Evolutionary conservation across 1,284 basidiomycete genomes (phyloP).

Genomic region (Porogramme epimiltina): DNA sequence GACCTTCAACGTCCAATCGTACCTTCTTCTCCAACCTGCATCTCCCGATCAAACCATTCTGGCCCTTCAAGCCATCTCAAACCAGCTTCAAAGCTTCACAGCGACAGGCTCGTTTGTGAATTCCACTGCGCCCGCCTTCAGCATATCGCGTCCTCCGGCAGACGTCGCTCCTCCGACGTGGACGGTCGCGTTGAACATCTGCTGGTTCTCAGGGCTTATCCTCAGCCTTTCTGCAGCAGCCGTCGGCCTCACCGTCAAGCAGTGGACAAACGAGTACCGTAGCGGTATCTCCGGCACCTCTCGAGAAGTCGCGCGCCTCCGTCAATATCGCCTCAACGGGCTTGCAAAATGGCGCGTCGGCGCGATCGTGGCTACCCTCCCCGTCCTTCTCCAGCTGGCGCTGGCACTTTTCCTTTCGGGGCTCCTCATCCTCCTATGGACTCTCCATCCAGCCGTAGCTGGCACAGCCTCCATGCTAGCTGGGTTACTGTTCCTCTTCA

Average conservation of each 20-base stretch:
- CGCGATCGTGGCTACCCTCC: conserved; percentile 12
- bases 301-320: conserved; percentile 8
- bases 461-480: background rate
- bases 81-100: conserved; percentile 8
- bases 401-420: conserved; percentile 17
- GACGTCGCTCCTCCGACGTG: background rate
- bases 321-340: conserved; percentile 13
- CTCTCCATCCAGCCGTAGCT: conserved; percentile 9
- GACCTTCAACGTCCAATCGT: conserved; percentile 10
- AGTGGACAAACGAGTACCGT: conserved; percentile 17
- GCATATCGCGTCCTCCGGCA: background rate
- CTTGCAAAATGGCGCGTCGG: conserved; percentile 14
- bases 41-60: background rate
- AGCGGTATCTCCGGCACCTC: conserved; percentile 3
- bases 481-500: background rate
- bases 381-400: conserved; percentile 14
- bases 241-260: conserved; percentile 17
- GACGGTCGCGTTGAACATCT: conserved; percentile 11
- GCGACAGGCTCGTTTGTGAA: conserved; percentile 5
- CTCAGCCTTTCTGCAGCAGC: conserved; percentile 14
- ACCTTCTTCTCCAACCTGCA: conserved; percentile 4
- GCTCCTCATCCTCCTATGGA: conserved; percentile 14
- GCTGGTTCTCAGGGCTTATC: conserved; percentile 20
- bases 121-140: conserved; percentile 6
- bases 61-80: conserved; percentile 5